A percentile compares a stretch with the other conserved stretches of the same genome.
Conservation (phyloP, 1,139 yeast genomes). For the Yamadazyma oceani region DNA sequence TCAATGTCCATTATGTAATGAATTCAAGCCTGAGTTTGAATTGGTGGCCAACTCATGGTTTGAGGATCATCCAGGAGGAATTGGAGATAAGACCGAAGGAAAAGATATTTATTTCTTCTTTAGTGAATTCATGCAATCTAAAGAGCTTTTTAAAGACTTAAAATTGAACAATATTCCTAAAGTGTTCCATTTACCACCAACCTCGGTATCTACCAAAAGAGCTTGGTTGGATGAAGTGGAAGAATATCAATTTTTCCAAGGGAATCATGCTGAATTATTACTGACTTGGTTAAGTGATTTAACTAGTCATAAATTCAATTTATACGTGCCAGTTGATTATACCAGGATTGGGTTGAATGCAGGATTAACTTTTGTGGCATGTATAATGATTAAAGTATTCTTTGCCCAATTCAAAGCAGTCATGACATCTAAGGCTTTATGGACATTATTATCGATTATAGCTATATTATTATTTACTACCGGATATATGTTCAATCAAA, state of each 20-base stretch:
- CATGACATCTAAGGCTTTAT: conserved; percentile 39
- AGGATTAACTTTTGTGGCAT: conserved; percentile 32
- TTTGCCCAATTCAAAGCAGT: conserved; percentile 31
- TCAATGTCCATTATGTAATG: conserved; percentile 75
- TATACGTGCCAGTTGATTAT: conserved; percentile 57
- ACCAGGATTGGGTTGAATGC: conserved; percentile 53
- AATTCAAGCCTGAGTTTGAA: conserved; percentile 65
- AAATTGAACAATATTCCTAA: conserved; percentile 78
- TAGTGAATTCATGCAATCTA: conserved; percentile 66
- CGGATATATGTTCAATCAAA: conserved; percentile 93
- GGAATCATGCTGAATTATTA: conserved; percentile 49
- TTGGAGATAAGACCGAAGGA: conserved; percentile 23
- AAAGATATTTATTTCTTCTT: conserved; percentile 63
- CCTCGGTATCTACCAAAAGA: conserved; percentile 31
- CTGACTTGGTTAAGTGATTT: conserved; percentile 34
- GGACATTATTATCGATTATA: conserved; percentile 67
- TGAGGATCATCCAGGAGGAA: conserved; percentile 39
- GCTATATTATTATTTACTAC: conserved; percentile 70
- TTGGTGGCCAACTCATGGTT: conserved; percentile 61
- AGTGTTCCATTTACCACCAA: conserved; percentile 63
- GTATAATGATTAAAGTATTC: conserved; percentile 24
- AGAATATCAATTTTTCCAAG: conserved; percentile 53
- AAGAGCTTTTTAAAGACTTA: conserved; percentile 53
- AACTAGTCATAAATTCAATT: conserved; percentile 44
- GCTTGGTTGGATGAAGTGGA: conserved; percentile 36